These are phyloP conservation scores for Saccharomyces kudriavzevii DNA, from an alignment of 805 yeast genomes.

Conservation along the genomic window DNA sequence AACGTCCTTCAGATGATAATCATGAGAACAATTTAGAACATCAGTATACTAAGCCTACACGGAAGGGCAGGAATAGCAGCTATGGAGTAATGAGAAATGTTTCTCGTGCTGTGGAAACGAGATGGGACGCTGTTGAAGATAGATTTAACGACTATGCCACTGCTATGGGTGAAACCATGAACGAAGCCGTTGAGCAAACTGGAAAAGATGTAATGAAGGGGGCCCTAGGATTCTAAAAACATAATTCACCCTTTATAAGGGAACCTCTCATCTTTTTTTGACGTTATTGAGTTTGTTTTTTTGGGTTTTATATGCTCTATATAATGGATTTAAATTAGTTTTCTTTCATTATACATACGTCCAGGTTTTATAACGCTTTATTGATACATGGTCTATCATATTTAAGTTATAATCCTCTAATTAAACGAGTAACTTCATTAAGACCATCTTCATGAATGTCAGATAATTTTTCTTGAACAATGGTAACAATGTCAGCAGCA, in stretches of 20 bases:
- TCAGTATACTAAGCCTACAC: conserved; percentile 45
- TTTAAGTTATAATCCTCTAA: conserved; percentile 41
- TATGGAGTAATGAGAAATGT: conserved; percentile 34
- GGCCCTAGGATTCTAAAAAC: conserved; percentile 39
- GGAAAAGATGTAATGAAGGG: conserved; percentile 41
- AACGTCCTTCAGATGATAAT: conserved; percentile 22
- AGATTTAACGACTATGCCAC: conserved; percentile 48
- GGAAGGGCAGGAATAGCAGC: conserved; percentile 30
- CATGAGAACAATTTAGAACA: conserved; percentile 9
- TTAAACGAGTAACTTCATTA: conserved; percentile 55
- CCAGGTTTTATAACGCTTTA: not conserved
- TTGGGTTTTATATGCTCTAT: not conserved
- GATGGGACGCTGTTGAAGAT: conserved; percentile 46
- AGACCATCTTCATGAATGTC: conserved; percentile 48
- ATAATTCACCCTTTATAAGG: not conserved
- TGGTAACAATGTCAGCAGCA: conserved; percentile 49
- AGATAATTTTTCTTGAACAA: conserved; percentile 43
- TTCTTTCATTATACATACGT: not conserved
- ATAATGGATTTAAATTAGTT: not conserved
- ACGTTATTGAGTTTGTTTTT: not conserved
- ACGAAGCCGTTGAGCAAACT: conserved; percentile 39
- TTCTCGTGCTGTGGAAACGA: conserved; percentile 38
- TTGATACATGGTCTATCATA: not conserved
- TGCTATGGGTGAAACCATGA: conserved; percentile 42
- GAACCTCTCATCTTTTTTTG: too few relatives aligned